Percentiles rank a stretch among this genome's conserved stretches.
Evolutionary conservation across 306 rosid species (phyloP).

Genomic region (Malus asiatica): DNA sequence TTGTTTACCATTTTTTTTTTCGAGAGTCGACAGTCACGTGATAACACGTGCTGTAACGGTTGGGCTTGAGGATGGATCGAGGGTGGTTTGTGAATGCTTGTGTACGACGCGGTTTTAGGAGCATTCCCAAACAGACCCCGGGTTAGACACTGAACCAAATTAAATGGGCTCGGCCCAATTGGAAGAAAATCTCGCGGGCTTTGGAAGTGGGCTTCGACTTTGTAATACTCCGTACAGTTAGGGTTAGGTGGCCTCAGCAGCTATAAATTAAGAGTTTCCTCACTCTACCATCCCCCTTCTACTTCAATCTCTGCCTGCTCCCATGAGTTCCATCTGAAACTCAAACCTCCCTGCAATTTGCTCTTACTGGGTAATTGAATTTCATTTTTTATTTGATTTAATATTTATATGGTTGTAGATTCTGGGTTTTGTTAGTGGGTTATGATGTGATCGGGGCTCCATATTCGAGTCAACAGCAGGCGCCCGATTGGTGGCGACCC

Average conservation of each 20-base stretch:
- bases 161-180: neutral
- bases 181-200: neutral
- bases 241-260: neutral
- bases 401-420: neutral
- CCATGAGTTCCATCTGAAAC: neutral
- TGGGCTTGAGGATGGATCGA: neutral
- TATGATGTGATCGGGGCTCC: slow-evolving; percentile 26
- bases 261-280: neutral
- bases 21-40: neutral
- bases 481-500: slow-evolving; percentile 38
- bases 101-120: no score
- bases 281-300: rapidly evolving
- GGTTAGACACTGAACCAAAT: neutral
- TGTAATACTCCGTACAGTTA: neutral
- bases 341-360: neutral
- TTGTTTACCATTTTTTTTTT: neutral
- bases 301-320: neutral
- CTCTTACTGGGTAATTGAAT: neutral
- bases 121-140: no score
- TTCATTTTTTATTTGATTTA: neutral
- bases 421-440: neutral
- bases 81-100: no score
- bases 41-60: neutral
- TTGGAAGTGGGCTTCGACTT: neutral
- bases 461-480: slow-evolving; percentile 72